phyloP scores from a whole-genome alignment of 768 basidiomycete species.

The Suillus weaverae region DNA sequence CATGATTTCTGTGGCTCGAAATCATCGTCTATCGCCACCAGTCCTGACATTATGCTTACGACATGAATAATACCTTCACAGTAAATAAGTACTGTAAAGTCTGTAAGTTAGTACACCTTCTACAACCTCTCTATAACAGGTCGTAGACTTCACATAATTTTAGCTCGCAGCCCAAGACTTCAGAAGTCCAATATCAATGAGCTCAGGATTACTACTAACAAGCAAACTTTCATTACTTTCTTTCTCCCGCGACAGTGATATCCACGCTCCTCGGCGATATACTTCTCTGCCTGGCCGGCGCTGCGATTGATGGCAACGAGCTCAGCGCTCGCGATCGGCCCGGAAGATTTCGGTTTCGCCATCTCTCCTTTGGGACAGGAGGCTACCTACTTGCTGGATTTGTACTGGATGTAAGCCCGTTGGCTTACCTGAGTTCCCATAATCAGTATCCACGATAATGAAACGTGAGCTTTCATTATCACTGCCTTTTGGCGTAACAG shows the following conservation, averaged over 20 bases:
- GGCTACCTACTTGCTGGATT: background rate
- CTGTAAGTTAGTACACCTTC: background rate
- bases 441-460: too few species aligned
- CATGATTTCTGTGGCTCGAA: background rate
- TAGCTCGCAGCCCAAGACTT: background rate
- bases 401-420: constrained; percentile 12
- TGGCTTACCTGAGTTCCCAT: too few species aligned
- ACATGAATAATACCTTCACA: background rate
- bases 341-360: constrained; percentile 7
- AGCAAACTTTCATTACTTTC: background rate
- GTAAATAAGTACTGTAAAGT: background rate
- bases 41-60: background rate
- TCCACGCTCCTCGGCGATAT: constrained; percentile 8
- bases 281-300: constrained; percentile 5
- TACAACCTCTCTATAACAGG: background rate
- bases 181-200: background rate
- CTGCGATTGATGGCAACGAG: constrained; percentile 15
- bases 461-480: too few species aligned
- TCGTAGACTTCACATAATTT: background rate
- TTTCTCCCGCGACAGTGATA: background rate
- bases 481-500: too few species aligned
- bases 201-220: background rate
- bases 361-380: constrained; percentile 7
- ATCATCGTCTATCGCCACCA: background rate
- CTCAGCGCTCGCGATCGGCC: constrained; percentile 10